Base-by-base conservation (phyloP, 768 basidiomycete genomes). In the Panaeolus papilionaceus region DNA sequence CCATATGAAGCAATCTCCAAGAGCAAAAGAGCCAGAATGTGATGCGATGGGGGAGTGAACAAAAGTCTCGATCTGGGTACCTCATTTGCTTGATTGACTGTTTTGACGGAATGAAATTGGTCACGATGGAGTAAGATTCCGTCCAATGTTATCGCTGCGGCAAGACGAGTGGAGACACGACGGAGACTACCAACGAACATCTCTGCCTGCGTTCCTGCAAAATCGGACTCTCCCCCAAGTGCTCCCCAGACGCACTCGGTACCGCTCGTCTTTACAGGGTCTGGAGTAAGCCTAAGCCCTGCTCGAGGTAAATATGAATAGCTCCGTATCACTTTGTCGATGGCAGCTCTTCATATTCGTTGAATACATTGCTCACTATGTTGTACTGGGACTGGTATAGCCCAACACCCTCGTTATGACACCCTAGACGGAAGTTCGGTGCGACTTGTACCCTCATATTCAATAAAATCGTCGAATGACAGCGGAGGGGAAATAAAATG, bases 41-140 rank as follows among this genome's bases (percentile, higher is more conserved):
- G 20, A 51, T 47, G 45, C 45, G 14, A 20, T 28, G 49, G 6
- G 20, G 5, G 23, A 51, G 23, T 51, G n/a, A 45, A 45, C n/a
- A n/a, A n/a, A 45, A 11, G 23, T 58, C 54, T 58, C 54, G 54
- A 58, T 58, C 54, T 58, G 26, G 28, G 54, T 58, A 18, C 26
- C 33, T 58, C 54, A 58, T 58, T 58, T 33, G 54, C 28, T 28
- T 58, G 54, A 58, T 33, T 58, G 54, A 58, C 54, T 23, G 49
- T 23, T 51, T 58, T 58, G 54, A 58, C 54, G 6, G 28, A 51
- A 51, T 58, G 54, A 58, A 58, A 33, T 2, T 37, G 54, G 33
- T 58, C 54, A 58, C 54, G 54, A 58, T 58, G 54, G 54, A 33
- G 54, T 58, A 58, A 58, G 26, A 58, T 58, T 58, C 54, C 33